These are phyloP conservation scores for Eucalyptus fibrosa DNA, from an alignment of 345 rosid genomes.

Conservation along the genomic window DNA sequence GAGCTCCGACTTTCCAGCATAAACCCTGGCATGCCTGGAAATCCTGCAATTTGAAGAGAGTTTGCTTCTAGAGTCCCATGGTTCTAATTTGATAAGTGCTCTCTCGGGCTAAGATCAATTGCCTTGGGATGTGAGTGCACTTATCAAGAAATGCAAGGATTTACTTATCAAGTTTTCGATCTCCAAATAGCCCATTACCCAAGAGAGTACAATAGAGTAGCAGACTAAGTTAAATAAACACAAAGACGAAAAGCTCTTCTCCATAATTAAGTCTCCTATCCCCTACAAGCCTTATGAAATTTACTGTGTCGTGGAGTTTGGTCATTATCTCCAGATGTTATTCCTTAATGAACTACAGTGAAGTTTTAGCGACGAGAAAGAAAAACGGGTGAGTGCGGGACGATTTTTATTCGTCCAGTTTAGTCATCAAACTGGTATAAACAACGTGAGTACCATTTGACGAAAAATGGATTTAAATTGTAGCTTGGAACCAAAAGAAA, in stretches of 20 bases:
- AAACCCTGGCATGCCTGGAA: background rate
- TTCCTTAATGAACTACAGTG: background rate
- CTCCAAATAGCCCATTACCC: background rate
- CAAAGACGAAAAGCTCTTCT: background rate
- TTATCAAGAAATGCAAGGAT: background rate
- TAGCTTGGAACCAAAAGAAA: background rate
- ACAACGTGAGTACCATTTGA: background rate
- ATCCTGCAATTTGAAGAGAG: background rate
- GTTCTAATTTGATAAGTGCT: background rate
- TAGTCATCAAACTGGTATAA: background rate
- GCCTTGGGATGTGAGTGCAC: background rate
- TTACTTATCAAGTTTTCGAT: background rate
- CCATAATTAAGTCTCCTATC: background rate
- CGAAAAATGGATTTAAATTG: background rate
- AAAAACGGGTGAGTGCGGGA: background rate
- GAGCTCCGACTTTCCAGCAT: background rate
- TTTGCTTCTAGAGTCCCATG: background rate
- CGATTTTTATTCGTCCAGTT: background rate
- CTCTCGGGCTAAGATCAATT: background rate
- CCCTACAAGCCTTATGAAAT: background rate
- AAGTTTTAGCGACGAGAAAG: background rate
- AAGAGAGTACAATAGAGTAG: background rate
- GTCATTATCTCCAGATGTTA: background rate
- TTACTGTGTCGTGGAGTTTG: background rate
- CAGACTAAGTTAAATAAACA: background rate